Percentiles rank a stretch among this genome's conserved stretches.
Evolutionary conservation across 345 rosid genomes (phyloP).

Genomic region (Eucalyptus curtisii): DNA sequence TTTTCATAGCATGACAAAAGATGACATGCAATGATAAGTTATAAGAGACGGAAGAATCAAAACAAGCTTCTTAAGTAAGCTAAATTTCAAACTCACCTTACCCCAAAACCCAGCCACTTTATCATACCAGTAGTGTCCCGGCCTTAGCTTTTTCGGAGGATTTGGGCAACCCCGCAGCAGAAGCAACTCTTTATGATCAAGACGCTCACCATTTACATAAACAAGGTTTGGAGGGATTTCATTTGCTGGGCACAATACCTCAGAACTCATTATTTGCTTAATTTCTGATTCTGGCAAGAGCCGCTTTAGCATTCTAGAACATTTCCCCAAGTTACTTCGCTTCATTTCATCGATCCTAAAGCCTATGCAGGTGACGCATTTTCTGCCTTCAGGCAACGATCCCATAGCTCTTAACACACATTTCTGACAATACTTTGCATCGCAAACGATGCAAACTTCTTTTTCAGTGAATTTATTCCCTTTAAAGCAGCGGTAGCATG

Average conservation of each 20-base stretch:
- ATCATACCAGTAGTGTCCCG: slow-evolving; percentile 88
- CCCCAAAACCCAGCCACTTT: slow-evolving; percentile 84
- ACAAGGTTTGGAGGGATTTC: slow-evolving; percentile 61
- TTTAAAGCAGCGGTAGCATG: slow-evolving; percentile 62
- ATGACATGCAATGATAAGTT: background rate
- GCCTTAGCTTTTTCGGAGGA: slow-evolving; percentile 69
- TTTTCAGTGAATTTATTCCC: slow-evolving; percentile 59
- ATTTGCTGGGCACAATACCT: slow-evolving; percentile 46
- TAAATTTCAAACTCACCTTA: slow-evolving; percentile 38
- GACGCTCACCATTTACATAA: slow-evolving; percentile 38
- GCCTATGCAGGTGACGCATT: slow-evolving; percentile 68
- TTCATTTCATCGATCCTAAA: slow-evolving; percentile 48
- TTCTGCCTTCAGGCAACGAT: slow-evolving; percentile 90
- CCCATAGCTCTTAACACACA: slow-evolving; percentile 87
- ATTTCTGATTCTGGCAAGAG: slow-evolving; percentile 36
- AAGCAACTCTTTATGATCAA: slow-evolving; percentile 33
- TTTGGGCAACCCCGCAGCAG: slow-evolving; percentile 40
- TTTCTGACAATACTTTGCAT: slow-evolving; percentile 56
- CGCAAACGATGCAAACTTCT: slow-evolving; percentile 80
- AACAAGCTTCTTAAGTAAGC: background rate
- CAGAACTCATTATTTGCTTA: slow-evolving; percentile 43
- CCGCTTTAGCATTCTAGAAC: slow-evolving; percentile 50
- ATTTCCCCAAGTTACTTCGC: slow-evolving; percentile 45
- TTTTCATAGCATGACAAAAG: background rate
- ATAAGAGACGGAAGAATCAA: background rate